A percentile compares a stretch with the other conserved stretches of the same genome.
These are phyloP conservation scores for Phlyctochytrium planicorne DNA, from an alignment of 192 early-diverging fungal genomes.

Conservation along the genomic window DNA sequence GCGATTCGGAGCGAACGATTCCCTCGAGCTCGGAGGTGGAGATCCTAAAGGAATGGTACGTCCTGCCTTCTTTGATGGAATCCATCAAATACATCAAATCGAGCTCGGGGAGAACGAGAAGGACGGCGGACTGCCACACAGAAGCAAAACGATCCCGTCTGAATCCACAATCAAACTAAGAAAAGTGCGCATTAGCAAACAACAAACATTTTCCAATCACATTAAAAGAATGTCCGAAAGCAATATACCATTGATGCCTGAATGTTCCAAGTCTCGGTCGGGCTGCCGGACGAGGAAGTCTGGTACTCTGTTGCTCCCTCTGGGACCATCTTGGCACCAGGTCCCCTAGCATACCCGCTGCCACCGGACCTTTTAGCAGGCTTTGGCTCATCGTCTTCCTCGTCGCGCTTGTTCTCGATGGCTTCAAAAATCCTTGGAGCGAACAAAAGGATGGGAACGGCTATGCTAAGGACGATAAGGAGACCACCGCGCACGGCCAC, in stretches of 20 bases:
- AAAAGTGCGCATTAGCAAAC: background rate
- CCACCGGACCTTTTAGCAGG: background rate
- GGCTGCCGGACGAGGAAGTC: background rate
- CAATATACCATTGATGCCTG: background rate
- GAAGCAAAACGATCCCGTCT: background rate
- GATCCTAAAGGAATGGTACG: background rate
- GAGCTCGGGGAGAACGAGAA: constrained; percentile 10
- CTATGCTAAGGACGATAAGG: constrained; percentile 1
- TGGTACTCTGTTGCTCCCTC: background rate
- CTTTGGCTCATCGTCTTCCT: background rate
- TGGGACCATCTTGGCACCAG: background rate
- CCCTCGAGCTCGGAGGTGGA: background rate
- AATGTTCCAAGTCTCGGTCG: background rate
- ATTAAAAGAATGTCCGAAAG: background rate
- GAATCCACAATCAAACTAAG: background rate
- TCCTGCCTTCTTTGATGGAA: background rate
- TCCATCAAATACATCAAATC: constrained; percentile 11
- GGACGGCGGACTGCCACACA: background rate
- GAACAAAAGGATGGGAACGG: background rate
- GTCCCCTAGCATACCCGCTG: too few relatives aligned
- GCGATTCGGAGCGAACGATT: background rate
- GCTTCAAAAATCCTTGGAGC: background rate
- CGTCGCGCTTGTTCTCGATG: background rate
- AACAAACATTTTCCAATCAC: background rate
- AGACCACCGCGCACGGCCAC: background rate